Base-by-base conservation (phyloP, 2,329 filamentous ascomycete species). In the Bipolaris bicolor region DNA sequence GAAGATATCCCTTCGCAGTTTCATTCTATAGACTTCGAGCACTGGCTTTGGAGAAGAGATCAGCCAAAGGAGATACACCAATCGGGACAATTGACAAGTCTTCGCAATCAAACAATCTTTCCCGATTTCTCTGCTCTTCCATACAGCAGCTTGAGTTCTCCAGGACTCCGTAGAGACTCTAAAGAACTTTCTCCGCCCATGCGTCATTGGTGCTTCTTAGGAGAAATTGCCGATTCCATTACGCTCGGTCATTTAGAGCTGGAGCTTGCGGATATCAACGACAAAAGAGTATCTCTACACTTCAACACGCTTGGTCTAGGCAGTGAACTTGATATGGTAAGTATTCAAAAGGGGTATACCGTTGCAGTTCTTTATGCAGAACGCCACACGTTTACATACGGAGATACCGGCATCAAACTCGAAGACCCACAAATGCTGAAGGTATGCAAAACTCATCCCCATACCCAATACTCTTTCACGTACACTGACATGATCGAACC, bases 251-350 rank as follows among this genome's bases (percentile, higher is more conserved):
- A 60, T 60, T 58, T 73, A 37, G 36, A 71, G 39, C 51, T 74
- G 46, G 50, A 59, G 36, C 39, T 73, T 36, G 64, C 55, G 49
- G 69, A 74, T 66, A 49, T 69, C 48, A 55, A 66, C 15, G 66
- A 50, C 40, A 55, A 10, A 66, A 26, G 20, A 24, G 52, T 73
- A 57, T 67, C 65, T 22, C 55, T 76, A 9, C 54, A 52, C 58
- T 75, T 74, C 49, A 48, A 72, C 55, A 74, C 70, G 7, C 37
- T 67, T 57, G 40, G 55, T 6, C 60, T 60, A 52, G 69, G 70
- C 15, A 55, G 54, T 43, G 71, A 75, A 62, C 48, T 73, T 11
- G 47, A 45, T 18, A 29, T n/a, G 26, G 36, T 34, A 22, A 41
- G 61, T 37, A 56, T 64, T 53, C 50, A 62, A 49, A 63, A 58